Evolutionary conservation across 441 rosid genomes (phyloP).

Genomic region (Bruguiera hainesii): DNA sequence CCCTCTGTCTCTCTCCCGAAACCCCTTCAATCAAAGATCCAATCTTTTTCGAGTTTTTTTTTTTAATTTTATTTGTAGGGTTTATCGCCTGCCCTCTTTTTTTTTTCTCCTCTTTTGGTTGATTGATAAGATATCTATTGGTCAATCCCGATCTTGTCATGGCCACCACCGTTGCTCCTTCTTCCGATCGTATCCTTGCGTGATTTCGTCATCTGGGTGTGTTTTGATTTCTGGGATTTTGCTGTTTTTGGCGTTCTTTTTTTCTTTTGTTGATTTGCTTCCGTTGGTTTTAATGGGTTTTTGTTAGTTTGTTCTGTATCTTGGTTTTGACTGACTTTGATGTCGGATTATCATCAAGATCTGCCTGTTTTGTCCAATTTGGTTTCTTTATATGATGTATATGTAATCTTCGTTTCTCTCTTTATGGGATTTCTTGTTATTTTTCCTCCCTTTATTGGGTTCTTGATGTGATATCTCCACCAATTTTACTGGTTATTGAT

Average conservation of each 20-base stretch:
- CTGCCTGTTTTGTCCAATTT: no score
- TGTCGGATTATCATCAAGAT: no score
- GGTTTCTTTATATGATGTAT: no score
- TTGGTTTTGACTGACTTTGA: no score
- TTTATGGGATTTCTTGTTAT: neutral
- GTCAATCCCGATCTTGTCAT: slow-evolving; percentile 21
- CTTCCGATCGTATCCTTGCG: slow-evolving; percentile 70
- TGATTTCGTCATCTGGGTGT: slow-evolving; percentile 12
- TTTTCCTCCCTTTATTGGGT: neutral
- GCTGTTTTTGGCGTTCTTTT: neutral
- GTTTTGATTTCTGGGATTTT: neutral
- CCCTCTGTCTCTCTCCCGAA: no score
- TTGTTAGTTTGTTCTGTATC: no score
- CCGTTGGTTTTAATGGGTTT: neutral
- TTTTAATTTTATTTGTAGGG: neutral
- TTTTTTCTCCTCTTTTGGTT: no score
- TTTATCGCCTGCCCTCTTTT: neutral
- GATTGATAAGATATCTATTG: no score
- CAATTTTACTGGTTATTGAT: neutral
- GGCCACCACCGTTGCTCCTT: slow-evolving; percentile 52
- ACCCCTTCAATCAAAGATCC: neutral
- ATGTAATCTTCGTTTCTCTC: neutral
- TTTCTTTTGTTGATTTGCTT: neutral
- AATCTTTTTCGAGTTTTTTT: neutral
- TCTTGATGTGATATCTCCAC: neutral